Evolutionary conservation across 83 land plant species (phyloP).

Genomic region (Thuja plicata): DNA sequence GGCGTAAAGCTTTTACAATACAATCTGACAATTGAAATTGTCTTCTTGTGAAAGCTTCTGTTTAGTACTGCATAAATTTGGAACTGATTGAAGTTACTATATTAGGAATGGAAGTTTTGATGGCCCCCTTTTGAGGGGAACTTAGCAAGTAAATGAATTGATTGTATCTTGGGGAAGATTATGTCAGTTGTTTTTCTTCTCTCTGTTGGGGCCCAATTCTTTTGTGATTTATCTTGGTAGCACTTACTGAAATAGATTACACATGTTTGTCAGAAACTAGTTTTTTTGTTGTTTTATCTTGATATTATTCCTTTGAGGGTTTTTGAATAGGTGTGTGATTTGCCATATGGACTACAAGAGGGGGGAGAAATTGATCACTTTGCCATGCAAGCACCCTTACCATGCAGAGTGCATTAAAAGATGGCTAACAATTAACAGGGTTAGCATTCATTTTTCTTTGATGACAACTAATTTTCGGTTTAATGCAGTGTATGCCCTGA

Average conservation of each 20-base stretch:
- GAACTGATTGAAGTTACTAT: neutral
- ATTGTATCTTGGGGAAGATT: neutral
- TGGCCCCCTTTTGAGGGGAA: neutral
- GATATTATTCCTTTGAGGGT: neutral
- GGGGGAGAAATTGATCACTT: constrained; percentile 49
- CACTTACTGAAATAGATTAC: neutral
- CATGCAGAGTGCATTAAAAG: constrained; percentile 57
- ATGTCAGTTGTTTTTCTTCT: neutral
- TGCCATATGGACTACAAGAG: constrained; percentile 72
- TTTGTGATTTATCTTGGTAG: neutral
- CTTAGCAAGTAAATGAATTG: neutral
- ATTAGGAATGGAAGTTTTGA: neutral
- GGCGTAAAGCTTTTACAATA: neutral
- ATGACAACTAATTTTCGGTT: neutral
- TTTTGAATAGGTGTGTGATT: constrained; percentile 59
- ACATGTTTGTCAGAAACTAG: neutral
- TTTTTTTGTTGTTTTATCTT: constrained; percentile 1
- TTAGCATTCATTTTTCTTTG: constrained; percentile 10
- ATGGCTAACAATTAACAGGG: constrained; percentile 80
- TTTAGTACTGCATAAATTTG: neutral
- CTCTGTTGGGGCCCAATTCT: neutral
- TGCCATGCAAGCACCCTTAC: constrained; percentile 71
- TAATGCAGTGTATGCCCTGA: neutral
- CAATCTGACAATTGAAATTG: neutral
- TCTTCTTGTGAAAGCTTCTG: neutral